These are phyloP conservation scores for Rhodotorula kratochvilovae DNA, from an alignment of 768 basidiomycete species.

Conservation along the genomic window DNA sequence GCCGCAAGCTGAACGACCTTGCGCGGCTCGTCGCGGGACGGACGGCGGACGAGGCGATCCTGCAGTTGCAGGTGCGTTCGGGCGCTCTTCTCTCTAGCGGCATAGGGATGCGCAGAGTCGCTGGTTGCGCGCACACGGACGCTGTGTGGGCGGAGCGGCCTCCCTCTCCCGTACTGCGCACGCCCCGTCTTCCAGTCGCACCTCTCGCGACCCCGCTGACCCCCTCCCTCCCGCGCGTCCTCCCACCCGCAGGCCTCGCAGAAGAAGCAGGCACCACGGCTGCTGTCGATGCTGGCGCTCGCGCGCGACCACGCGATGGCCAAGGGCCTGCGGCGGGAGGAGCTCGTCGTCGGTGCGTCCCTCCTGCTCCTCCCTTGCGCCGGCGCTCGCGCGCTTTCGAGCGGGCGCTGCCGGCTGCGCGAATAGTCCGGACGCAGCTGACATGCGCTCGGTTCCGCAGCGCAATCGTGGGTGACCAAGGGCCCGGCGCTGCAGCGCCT, in stretches of 20 bases:
- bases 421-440: no score
- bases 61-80: conserved; percentile 79
- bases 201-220: not conserved
- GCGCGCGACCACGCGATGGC: conserved; percentile 82
- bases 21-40: conserved; percentile 78
- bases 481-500: conserved; percentile 64
- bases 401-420: not conserved
- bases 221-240: not conserved
- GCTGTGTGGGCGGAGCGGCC: no score
- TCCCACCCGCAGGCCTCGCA: conserved; percentile 54
- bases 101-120: not conserved
- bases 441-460: conserved; percentile 50
- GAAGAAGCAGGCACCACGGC: conserved; percentile 77
- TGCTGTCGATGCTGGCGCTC: conserved; percentile 80
- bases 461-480: conserved; percentile 92
- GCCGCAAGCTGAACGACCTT: conserved; percentile 81
- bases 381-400: not conserved
- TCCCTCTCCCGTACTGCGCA: no score
- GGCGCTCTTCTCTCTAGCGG: not conserved
- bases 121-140: no score
- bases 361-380: not conserved
- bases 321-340: conserved; percentile 66
- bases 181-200: not conserved
- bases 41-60: conserved; percentile 88
- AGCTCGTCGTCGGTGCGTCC: conserved; percentile 74